Evolutionary conservation across 208 protist genomes (phyloP).

Genomic region (Leishmania braziliensis): DNA sequence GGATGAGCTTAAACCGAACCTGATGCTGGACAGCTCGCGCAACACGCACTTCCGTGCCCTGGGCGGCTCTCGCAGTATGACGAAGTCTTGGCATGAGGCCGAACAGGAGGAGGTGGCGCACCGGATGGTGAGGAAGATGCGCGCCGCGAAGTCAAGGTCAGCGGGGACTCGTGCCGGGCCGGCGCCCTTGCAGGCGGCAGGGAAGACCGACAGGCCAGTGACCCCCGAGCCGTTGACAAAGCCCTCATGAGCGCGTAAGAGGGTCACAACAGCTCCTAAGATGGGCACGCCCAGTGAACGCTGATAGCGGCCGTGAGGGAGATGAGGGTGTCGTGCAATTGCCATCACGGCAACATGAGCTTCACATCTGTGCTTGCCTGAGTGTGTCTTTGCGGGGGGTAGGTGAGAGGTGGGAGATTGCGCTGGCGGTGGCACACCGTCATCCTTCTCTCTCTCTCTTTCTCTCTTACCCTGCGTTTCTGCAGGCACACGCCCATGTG

Average conservation of each 20-base stretch:
- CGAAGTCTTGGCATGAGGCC: conserved; percentile 19
- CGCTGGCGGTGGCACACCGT: background rate
- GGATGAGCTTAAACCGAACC: conserved; percentile 64
- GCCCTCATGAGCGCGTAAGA: background rate
- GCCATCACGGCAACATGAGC: background rate
- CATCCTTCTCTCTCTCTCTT: background rate
- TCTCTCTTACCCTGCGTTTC: too few relatives aligned
- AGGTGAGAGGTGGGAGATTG: background rate
- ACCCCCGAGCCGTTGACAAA: background rate
- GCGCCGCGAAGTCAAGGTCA: background rate
- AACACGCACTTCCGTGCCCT: conserved; percentile 40
- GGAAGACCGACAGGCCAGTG: background rate
- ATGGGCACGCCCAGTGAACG: background rate
- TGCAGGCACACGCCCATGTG: background rate
- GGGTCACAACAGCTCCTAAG: background rate
- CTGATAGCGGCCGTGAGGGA: background rate
- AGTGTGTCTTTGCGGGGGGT: background rate
- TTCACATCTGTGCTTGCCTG: background rate
- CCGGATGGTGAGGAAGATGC: conserved; percentile 27
- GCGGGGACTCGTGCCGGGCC: background rate
- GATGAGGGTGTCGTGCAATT: background rate
- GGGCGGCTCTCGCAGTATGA: conserved; percentile 38
- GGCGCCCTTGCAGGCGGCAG: background rate
- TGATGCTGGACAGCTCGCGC: conserved; percentile 67
- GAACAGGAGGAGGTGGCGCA: conserved; percentile 33